Percentiles rank a stretch among this genome's conserved stretches.
phyloP scores from a whole-genome alignment of 2,329 filamentous ascomycete genomes.

The Aspergillus intermedius region DNA sequence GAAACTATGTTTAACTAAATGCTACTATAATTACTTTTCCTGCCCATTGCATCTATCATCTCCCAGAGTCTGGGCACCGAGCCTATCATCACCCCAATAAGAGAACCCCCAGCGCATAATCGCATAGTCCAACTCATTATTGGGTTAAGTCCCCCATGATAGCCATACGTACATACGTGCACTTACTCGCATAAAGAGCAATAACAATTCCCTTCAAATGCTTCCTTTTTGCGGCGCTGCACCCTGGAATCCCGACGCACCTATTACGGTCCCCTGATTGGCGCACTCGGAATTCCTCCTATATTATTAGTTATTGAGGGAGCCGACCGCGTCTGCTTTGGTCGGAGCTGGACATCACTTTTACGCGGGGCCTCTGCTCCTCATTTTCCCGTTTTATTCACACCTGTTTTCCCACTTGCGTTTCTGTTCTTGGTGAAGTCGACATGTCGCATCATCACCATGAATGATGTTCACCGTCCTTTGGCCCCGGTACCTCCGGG shows the following conservation, averaged over 20 bases:
- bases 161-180: too few species aligned
- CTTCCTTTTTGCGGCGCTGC: not conserved
- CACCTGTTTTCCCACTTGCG: not conserved
- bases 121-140: too few species aligned
- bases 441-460: not conserved
- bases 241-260: not conserved
- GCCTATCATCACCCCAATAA: too few species aligned
- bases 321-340: not conserved
- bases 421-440: not conserved
- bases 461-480: constrained; percentile 5
- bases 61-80: too few species aligned
- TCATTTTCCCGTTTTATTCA: not conserved
- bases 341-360: not conserved
- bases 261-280: not conserved
- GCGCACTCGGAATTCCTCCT: not conserved
- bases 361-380: not conserved
- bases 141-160: too few species aligned
- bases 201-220: too few species aligned
- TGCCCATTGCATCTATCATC: too few species aligned
- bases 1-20: too few species aligned
- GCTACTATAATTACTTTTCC: too few species aligned
- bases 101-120: too few species aligned
- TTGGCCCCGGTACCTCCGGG: constrained; percentile 12
- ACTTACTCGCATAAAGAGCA: too few species aligned
- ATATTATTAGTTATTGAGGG: too few species aligned